phyloP scores from a whole-genome alignment of 1,139 yeast genomes.

The Pichia sp. region DNA sequence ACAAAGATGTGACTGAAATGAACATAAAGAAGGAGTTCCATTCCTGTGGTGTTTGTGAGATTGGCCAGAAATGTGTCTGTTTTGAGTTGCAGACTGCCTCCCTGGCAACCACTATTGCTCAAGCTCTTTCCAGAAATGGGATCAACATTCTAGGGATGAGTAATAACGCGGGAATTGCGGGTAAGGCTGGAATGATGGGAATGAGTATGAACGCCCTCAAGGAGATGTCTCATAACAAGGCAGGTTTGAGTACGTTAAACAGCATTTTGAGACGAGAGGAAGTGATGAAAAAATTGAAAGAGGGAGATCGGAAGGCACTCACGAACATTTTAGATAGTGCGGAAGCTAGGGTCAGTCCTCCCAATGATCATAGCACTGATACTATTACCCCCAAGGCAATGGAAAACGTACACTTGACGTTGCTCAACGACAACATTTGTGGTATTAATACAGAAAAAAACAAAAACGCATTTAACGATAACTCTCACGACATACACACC shows the following conservation, averaged over 20 bases:
- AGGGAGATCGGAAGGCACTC: constrained; percentile 2
- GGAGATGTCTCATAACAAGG: constrained; percentile 1
- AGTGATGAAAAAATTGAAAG: constrained; percentile 7
- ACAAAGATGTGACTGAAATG: no score
- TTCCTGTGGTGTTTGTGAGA: constrained; percentile 11
- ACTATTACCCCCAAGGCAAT: no score
- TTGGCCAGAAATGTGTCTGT: constrained; percentile 9
- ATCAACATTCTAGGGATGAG: constrained; percentile 10
- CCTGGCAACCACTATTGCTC: constrained; percentile 4
- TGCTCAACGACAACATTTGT: constrained; percentile 1
- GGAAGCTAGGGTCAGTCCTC: not conserved
- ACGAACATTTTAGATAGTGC: not conserved
- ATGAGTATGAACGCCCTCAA: constrained; percentile 1
- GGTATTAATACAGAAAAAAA: not conserved
- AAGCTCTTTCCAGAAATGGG: constrained; percentile 9
- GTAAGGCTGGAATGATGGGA: no score
- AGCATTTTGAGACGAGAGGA: constrained; percentile 10
- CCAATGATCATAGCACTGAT: not conserved
- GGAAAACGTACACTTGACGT: not conserved
- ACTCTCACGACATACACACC: no score
- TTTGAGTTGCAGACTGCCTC: constrained; percentile 3
- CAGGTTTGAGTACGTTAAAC: constrained; percentile 4
- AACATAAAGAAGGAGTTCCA: constrained; percentile 5
- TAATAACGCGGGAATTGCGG: not conserved
- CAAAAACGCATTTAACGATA: no score